Conservation (phyloP, 2,329 filamentous ascomycete genomes). For the Fonsecaea multimorphosa region DNA sequence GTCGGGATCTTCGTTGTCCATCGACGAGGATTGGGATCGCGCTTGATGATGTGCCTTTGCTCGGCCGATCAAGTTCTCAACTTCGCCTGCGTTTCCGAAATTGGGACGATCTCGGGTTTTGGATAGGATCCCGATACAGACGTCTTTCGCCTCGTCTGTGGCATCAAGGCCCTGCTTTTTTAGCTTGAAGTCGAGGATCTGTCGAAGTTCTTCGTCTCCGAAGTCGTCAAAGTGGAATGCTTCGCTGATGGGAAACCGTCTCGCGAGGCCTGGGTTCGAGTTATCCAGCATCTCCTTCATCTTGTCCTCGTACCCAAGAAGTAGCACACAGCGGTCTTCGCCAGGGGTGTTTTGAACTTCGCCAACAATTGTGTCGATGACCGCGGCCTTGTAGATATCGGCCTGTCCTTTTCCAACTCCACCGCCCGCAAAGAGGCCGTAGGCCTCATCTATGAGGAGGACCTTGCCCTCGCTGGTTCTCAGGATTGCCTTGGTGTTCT, state of each 20-base stretch:
- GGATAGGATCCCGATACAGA: conserved; percentile 65
- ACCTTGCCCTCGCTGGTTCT: conserved; percentile 72
- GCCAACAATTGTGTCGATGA: conserved; percentile 76
- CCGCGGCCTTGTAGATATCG: conserved; percentile 65
- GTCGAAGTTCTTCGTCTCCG: conserved; percentile 60
- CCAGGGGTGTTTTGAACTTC: conserved; percentile 73
- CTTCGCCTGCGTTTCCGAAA: conserved; percentile 75
- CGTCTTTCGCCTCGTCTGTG: conserved; percentile 58
- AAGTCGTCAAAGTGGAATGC: conserved; percentile 76
- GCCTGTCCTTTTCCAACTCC: conserved; percentile 41
- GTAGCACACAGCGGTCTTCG: conserved; percentile 73
- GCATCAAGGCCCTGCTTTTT: conserved; percentile 60
- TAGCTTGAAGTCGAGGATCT: conserved; percentile 69
- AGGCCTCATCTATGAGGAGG: conserved; percentile 80
- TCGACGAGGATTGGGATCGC: conserved; percentile 43
- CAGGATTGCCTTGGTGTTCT: conserved; percentile 74
- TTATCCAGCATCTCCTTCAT: conserved; percentile 63
- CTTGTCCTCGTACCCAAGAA: conserved; percentile 72
- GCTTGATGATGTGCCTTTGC: conserved; percentile 62
- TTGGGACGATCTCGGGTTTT: conserved; percentile 67
- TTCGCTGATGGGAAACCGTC: conserved; percentile 68
- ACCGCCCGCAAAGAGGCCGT: conserved; percentile 59
- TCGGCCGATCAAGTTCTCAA: conserved; percentile 69
- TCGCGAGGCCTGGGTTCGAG: conserved; percentile 63
- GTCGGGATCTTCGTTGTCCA: conserved; percentile 37